Percentiles rank a stretch among this genome's conserved stretches.
Evolutionary conservation across 2,329 filamentous ascomycete genomes (phyloP).

Genomic region (Venturia carpophila): DNA sequence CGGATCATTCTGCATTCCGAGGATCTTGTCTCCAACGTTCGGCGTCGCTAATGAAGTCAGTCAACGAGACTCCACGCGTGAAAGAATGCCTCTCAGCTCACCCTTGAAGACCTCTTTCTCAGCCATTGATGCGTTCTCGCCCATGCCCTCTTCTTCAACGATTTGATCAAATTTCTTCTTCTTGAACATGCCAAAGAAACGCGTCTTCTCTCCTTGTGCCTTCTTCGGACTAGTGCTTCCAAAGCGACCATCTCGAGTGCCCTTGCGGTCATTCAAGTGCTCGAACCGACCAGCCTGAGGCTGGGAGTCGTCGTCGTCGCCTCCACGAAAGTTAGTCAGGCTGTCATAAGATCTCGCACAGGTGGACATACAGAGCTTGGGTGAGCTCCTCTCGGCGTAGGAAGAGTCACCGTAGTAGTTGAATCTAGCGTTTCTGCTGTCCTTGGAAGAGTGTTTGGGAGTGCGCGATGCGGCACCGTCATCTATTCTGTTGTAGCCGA

Average conservation of each 20-base stretch:
- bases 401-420: slow-evolving; percentile 1
- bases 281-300: slow-evolving; percentile 4
- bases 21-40: slow-evolving; percentile 10
- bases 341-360: background rate
- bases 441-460: slow-evolving; percentile 11
- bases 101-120: slow-evolving; percentile 10
- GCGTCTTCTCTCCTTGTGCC: background rate
- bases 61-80: background rate
- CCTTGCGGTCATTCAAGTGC: slow-evolving; percentile 11
- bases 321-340: background rate
- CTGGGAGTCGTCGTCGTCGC: background rate
- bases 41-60: slow-evolving; percentile 2
- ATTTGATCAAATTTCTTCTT: slow-evolving; percentile 7
- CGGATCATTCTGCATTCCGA: background rate
- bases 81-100: background rate
- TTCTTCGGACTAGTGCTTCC: slow-evolving; percentile 5
- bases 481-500: background rate
- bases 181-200: slow-evolving; percentile 9
- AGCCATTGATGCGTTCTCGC: background rate
- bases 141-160: background rate
- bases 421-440: background rate
- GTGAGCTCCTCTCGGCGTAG: background rate
- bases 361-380: background rate
- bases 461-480: background rate
- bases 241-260: slow-evolving; percentile 4